Percentiles rank a stretch among this genome's conserved stretches.
Evolutionary conservation across 768 basidiomycete species (phyloP).

Genomic region (Cubamyces sp.): DNA sequence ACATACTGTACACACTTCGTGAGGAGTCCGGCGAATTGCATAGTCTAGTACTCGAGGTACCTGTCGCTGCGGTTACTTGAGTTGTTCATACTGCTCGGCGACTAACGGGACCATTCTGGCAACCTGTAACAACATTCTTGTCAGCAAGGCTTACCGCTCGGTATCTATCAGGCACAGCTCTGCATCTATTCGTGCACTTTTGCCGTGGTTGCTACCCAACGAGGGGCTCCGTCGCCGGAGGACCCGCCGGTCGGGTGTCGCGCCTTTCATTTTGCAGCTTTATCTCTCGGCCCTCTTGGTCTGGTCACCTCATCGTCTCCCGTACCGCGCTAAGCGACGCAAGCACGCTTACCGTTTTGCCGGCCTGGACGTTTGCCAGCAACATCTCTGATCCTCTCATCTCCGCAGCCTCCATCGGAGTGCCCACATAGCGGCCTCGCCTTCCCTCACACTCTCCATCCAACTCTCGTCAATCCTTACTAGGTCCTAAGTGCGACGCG

Average conservation of each 20-base stretch:
- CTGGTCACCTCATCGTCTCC: background rate
- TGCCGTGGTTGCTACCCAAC: conserved; percentile 17
- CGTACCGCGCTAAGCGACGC: background rate
- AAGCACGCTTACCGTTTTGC: background rate
- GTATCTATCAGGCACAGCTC: conserved; percentile 7
- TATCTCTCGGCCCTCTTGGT: conserved; percentile 3
- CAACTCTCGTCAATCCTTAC: conserved; percentile 26
- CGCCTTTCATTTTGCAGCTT: conserved; percentile 19
- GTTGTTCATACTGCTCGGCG: too few relatives aligned
- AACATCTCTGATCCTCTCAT: background rate
- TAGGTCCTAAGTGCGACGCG: background rate
- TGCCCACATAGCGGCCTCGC: conserved; percentile 2
- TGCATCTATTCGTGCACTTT: conserved; percentile 11
- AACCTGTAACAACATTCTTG: background rate
- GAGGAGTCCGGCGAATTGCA: too few relatives aligned
- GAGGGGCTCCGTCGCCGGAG: conserved; percentile 4
- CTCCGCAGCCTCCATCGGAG: background rate
- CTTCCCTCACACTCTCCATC: conserved; percentile 15
- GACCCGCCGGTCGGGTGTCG: conserved; percentile 15
- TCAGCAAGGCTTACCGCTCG: background rate
- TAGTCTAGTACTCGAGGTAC: too few relatives aligned
- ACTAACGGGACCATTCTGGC: background rate
- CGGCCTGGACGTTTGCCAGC: conserved; percentile 14
- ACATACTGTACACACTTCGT: too few relatives aligned
- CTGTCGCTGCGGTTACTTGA: too few relatives aligned